These are phyloP conservation scores for Kalmanozyma brasiliensis DNA, from an alignment of 1,284 basidiomycete species.

Conservation along the genomic window DNA sequence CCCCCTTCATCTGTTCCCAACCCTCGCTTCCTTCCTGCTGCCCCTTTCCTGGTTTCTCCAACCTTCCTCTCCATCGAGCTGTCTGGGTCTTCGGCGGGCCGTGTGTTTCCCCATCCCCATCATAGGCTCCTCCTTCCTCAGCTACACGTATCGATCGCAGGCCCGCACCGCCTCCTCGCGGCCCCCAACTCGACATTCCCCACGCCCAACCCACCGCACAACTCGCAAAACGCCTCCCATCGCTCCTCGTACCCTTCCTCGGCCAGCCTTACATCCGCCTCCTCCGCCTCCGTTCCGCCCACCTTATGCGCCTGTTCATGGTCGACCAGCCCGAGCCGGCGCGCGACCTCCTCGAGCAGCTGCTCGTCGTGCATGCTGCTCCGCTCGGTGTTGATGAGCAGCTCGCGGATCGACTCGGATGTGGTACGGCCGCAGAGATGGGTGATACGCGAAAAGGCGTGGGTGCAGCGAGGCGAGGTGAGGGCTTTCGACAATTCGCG, in stretches of 20 bases:
- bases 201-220: conserved; percentile 27
- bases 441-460: conserved; percentile 6
- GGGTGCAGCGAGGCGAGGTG: conserved; percentile 9
- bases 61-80: no score
- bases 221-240: conserved; percentile 26
- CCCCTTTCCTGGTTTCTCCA: no score
- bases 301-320: conserved; percentile 16
- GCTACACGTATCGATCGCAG: conserved; percentile 38
- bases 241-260: conserved; percentile 31
- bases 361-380: conserved; percentile 25
- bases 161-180: conserved; percentile 38
- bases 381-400: conserved; percentile 26
- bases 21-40: no score
- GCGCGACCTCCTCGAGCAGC: conserved; percentile 28
- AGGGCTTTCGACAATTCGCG: conserved; percentile 19
- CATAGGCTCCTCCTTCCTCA: background rate
- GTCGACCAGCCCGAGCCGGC: conserved; percentile 30
- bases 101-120: no score
- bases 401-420: conserved; percentile 3
- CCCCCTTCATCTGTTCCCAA: no score
- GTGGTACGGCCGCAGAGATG: background rate
- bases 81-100: no score
- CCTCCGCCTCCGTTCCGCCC: conserved; percentile 19
- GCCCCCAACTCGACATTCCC: conserved; percentile 27
- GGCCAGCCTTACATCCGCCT: conserved; percentile 28